Evolutionary conservation across 257 asterid genomes (phyloP), one percentile per base, ranked within the genome.

Genomic region (Ophiorrhiza pumila): DNA sequence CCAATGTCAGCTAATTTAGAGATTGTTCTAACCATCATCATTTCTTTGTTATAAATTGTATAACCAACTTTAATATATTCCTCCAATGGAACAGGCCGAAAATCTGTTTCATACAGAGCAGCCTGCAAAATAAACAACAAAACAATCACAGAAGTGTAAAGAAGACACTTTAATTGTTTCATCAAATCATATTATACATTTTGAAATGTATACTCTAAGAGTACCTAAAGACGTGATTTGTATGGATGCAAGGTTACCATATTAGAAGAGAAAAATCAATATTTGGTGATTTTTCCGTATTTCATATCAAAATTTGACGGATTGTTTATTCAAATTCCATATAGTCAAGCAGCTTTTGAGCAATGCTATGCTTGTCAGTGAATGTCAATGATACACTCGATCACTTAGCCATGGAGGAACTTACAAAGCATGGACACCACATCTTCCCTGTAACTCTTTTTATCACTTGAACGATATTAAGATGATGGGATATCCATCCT

Each of bases 81-180:
- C 85, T 86, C 98, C 86, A 94, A 78, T 50, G 99, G 99, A 78
- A 94, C 99, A 49, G 98, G 99, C 56, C 99, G 95, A 80, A 94
- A 94, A 81, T 90, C 81, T 12, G 99, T 94, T 87, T 91, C 96
- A 75, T 91, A 94, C 50, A 91, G 88, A 68, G 99, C 96, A 52
- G 98, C 99, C 99, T 94, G 81, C 77, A 78, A 70, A 13, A 46
- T n/a, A 43, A 43, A 62, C 32, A 27, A 7, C 18, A 47, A 20
- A 65, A 59, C 61, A 39, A 53, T 18, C 31, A 68, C 46, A 42
- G 43, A 67, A 45, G 76, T 59, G 52, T 57, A 42, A 49, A 17
- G 29, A 29, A 29, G 17, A 59, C 34, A 27, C 43, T 58, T 64
- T 17, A 29, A 31, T 42, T 55, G 13, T 57, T 18, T 17, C 35